Evolutionary conservation across 352 stramenopile genomes (phyloP).

Genomic region (Phytopythium chamaehyphon): DNA sequence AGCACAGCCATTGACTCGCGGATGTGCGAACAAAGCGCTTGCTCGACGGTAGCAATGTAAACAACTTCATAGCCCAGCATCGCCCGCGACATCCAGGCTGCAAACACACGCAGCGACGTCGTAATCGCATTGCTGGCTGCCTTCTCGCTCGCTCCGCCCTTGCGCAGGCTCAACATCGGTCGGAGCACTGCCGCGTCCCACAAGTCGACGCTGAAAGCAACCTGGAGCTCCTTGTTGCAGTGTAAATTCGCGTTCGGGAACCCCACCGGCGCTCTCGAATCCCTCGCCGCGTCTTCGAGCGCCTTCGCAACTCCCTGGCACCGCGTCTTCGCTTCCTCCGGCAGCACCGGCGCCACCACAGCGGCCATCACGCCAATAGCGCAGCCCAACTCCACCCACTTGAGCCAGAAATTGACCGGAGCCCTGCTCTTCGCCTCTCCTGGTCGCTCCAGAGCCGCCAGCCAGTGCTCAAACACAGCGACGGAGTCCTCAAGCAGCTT

Average conservation of each 20-base stretch:
- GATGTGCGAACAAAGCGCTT: slow-evolving; percentile 16
- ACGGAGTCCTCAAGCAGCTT: too few relatives aligned
- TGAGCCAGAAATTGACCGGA: slow-evolving; percentile 17
- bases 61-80: slow-evolving; percentile 31
- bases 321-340: neutral
- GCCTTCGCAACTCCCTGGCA: neutral
- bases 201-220: slow-evolving; percentile 14
- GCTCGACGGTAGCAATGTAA: slow-evolving; percentile 28
- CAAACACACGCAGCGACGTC: slow-evolving; percentile 17
- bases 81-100: slow-evolving; percentile 21
- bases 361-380: slow-evolving; percentile 13
- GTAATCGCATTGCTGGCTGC: neutral
- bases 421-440: slow-evolving; percentile 2
- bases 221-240: slow-evolving; percentile 21
- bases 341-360: neutral
- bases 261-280: slow-evolving; percentile 3
- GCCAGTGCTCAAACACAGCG: slow-evolving; percentile 20
- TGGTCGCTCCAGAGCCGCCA: slow-evolving; percentile 3
- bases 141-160: slow-evolving; percentile 4
- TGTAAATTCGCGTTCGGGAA: slow-evolving; percentile 13
- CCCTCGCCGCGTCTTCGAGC: neutral
- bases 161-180: slow-evolving; percentile 6
- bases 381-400: slow-evolving; percentile 27
- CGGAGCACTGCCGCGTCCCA: slow-evolving; percentile 20
- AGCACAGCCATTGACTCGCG: neutral